Conservation (phyloP, 2,329 filamentous ascomycete genomes). For the Neopestalotiopsis rosae region DNA sequence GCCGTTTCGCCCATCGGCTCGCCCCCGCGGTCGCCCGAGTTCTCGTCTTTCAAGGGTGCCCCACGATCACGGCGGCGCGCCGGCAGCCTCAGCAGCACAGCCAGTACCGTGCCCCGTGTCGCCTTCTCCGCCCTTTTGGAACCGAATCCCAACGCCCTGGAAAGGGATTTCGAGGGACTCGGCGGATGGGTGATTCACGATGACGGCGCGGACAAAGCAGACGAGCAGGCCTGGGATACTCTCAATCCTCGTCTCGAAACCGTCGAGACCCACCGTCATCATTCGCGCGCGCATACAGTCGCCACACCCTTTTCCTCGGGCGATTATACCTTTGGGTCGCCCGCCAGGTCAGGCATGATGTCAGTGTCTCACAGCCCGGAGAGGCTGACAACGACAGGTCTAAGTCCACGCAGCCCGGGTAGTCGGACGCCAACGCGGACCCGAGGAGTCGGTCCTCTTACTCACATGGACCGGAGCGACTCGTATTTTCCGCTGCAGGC, state of each 20-base stretch:
- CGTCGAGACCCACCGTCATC: slow-evolving; percentile 32
- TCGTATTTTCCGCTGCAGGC: slow-evolving; percentile 27
- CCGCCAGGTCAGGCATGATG: slow-evolving; percentile 25
- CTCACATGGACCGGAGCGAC: slow-evolving; percentile 41
- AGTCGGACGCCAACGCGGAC: slow-evolving; percentile 48
- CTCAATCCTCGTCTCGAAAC: slow-evolving; percentile 38
- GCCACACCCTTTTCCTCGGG: slow-evolving; percentile 27
- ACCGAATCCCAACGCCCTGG: slow-evolving; percentile 51
- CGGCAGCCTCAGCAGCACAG: slow-evolving; percentile 29
- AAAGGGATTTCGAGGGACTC: slow-evolving; percentile 64
- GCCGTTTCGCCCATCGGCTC: slow-evolving; percentile 23
- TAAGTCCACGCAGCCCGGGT: slow-evolving; percentile 39
- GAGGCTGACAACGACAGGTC: slow-evolving; percentile 42
- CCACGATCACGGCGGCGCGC: slow-evolving; percentile 27
- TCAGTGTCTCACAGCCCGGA: slow-evolving; percentile 36
- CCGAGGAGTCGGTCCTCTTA: slow-evolving; percentile 32
- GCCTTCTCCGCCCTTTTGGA: slow-evolving; percentile 42
- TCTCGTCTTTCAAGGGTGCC: slow-evolving; percentile 22
- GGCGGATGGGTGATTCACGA: slow-evolving; percentile 58
- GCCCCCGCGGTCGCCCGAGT: slow-evolving; percentile 21
- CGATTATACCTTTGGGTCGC: slow-evolving; percentile 23
- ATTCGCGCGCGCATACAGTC: slow-evolving; percentile 36
- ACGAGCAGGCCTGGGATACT: slow-evolving; percentile 45
- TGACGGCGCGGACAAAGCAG: slow-evolving; percentile 32
- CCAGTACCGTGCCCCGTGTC: neutral